Evolutionary conservation across 805 yeast species (phyloP).

Genomic region (Metschnikowia cubensis): DNA sequence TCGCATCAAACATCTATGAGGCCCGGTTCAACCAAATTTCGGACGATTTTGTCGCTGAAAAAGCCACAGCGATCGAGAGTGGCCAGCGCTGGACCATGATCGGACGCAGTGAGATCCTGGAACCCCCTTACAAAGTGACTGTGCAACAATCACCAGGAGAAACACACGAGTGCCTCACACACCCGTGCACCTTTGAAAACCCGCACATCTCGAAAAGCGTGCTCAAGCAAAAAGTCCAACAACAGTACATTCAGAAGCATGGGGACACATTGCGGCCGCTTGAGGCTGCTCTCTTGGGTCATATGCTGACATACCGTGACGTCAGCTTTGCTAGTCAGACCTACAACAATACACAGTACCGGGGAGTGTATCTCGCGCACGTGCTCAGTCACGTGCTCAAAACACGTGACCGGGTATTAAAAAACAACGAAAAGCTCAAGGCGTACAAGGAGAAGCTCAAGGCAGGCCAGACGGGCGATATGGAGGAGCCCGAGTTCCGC

Average conservation of each 20-base stretch:
- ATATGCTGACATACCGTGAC: constrained; percentile 72
- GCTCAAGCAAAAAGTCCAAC: constrained; percentile 28
- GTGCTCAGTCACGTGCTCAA: constrained; percentile 77
- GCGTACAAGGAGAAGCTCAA: constrained; percentile 39
- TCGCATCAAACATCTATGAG: constrained; percentile 64
- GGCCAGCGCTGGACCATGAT: constrained; percentile 27
- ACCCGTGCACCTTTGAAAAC: constrained; percentile 2
- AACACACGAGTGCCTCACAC: constrained; percentile 12
- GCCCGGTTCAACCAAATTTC: constrained; percentile 61
- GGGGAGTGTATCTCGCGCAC: constrained; percentile 66
- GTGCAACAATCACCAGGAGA: constrained; percentile 31
- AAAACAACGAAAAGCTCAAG: constrained; percentile 61
- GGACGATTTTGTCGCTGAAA: constrained; percentile 30
- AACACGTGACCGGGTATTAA: constrained; percentile 80
- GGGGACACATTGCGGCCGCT: constrained; percentile 21
- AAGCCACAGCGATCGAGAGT: constrained; percentile 19
- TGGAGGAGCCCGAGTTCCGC: constrained; percentile 56
- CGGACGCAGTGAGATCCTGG: constrained; percentile 16
- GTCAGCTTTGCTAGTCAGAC: constrained; percentile 55
- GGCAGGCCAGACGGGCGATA: constrained; percentile 30
- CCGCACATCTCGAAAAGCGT: constrained; percentile 9
- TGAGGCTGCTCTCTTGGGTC: constrained; percentile 54
- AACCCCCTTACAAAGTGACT: constrained; percentile 26
- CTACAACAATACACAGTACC: constrained; percentile 50
- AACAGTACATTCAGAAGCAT: constrained; percentile 18